Percentiles rank a stretch among this genome's conserved stretches.
Evolutionary conservation across 768 basidiomycete genomes (phyloP).

Genomic region (Podaxis rugospora): DNA sequence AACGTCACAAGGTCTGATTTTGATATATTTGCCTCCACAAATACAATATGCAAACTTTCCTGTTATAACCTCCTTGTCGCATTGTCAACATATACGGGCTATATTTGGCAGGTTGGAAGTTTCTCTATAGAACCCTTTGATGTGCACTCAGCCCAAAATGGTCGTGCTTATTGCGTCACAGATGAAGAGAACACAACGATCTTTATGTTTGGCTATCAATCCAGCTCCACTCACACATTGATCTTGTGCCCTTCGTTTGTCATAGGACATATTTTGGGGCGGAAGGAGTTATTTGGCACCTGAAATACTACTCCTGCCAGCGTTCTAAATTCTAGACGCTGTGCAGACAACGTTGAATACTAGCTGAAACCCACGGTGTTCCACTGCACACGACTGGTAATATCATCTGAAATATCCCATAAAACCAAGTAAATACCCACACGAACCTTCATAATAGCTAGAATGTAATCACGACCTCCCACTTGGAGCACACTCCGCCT

Average conservation of each 20-base stretch:
- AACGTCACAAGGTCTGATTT: neutral
- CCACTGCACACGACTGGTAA: neutral
- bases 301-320: neutral
- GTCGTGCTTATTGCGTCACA: neutral
- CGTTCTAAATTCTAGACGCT: neutral
- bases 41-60: neutral
- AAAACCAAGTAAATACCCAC: neutral
- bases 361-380: neutral
- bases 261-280: neutral
- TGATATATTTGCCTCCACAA: neutral
- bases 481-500: slow-evolving; percentile 44
- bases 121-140: neutral
- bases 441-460: neutral
- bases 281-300: neutral
- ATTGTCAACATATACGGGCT: neutral
- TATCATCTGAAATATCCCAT: neutral
- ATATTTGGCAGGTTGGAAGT: neutral
- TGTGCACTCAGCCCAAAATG: neutral
- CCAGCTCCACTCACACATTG: neutral
- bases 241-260: neutral
- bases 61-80: neutral
- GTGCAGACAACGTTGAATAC: neutral
- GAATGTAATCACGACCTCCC: slow-evolving; percentile 15
- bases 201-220: neutral
- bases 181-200: neutral